Base-by-base conservation (phyloP, 495 filamentous ascomycete genomes). In the Penicillium verhagenii region DNA sequence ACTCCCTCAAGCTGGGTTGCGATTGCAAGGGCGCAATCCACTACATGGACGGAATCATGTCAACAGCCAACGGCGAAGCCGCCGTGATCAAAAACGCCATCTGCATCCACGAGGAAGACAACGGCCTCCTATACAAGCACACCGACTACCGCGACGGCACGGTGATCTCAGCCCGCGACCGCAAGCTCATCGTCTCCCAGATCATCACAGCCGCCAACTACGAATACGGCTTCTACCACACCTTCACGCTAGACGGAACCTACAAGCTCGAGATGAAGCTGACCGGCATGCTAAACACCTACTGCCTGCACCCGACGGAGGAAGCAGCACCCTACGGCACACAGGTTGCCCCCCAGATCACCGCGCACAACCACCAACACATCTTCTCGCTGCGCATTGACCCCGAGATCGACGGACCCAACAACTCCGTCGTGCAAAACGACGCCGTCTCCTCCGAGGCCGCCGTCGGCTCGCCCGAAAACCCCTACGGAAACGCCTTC, bases 121-220 rank as follows among this genome's bases (percentile, higher is more conserved):
- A 83, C 4, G 93, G 93, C 6, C 94, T 97, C 54, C 79, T 97
- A 9, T 96, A 94, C 79, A 97, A 97, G 75, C 93, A 97, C 76
- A 90, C 85, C 43, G 92, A 97, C 69, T 97, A 96, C 83, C 86
- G 93, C 45, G 92, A 96, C 67, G 87, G 92, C 39, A 89, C 88
- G 0, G 82, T 86, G 45, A 88, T 95, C 49, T 89, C 96, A 20
- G 96, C 92, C 11, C 86, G 93, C 39, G 92, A 83, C 26, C 83
- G 92, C 13, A 96, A 95, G 64, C 80, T 97, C 51, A 79, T 97
- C 58, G 79, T 97, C 63, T 92, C 90, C 20, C 93, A 96, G 50
- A 88, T 96, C 61, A 96, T 97, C 76, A 97, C 93, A 1, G 93
- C 92, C 8, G 91, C 92, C 46, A 97, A 97, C 75, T 97, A 97